Base-by-base conservation (phyloP, 2,329 filamentous ascomycete species). In the Fusarium temperatum region DNA sequence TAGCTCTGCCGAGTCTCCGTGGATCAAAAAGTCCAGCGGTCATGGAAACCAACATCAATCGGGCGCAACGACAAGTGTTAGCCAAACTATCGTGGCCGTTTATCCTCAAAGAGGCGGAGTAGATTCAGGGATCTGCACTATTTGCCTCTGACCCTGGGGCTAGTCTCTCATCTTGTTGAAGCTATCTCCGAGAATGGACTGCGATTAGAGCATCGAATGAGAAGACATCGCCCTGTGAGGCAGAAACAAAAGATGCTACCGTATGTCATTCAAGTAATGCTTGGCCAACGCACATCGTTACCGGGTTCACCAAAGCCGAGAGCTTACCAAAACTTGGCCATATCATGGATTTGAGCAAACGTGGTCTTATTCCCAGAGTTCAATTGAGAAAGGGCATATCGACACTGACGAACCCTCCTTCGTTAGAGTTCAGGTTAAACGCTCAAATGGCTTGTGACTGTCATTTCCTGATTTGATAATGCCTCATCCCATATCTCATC, bases 1-100 rank as follows among this genome's bases (percentile, higher is more conserved):
- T 51, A 74, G 72, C 68, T 75, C 47, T 69, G 69, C 70, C 69
- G 68, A 65, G 14, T 36, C 45, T 53, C 69, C 65, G 59, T 64
- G 36, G 11, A 26, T 28, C 22, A 48, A 74, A 72, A 48, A 60
- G 45, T 68, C 45, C 58, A 61, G 45, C 32, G 58, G 59, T 74
- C 63, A 62, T 61, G 47, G 55, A 70, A 70, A 24, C 42, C 60
- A 60, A 59, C 54, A 68, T 39, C 39, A 64, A 26, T 62, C 67
- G 63, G 72, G 72, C 71, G 67, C 38, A 41, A 60, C 38, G 32
- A 28, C 24, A 59, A 26, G 14, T 60, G n/a, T 45, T 68, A 55
- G 60, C 53, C 41, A 70, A 70, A 66, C 39, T 53, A 70, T 69
- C 44, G 28, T 22, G 57, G 53, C 65, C 39, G 51, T 55, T 72